Evolutionary conservation across 257 asterid genomes (phyloP).

Genomic region (Thymus quinquecostatus): DNA sequence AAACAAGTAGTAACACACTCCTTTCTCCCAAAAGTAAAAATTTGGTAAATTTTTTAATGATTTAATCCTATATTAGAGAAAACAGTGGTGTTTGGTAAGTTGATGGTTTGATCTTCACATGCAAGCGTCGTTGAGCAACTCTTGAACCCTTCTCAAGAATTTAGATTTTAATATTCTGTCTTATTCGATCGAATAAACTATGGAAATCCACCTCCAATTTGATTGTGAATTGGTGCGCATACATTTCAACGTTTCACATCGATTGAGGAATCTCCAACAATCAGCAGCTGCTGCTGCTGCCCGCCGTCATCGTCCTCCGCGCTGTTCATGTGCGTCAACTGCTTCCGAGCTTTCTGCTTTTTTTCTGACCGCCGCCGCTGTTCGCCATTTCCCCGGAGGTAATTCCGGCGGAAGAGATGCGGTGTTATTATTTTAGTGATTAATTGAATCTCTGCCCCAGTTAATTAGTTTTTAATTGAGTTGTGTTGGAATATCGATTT

Average conservation of each 20-base stretch:
- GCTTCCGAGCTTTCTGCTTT: not conserved
- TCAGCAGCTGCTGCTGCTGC: conserved; percentile 2
- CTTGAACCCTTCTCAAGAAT: not conserved
- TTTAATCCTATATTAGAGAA: no score
- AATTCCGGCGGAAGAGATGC: not conserved
- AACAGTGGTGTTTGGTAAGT: no score
- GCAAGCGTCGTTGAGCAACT: not conserved
- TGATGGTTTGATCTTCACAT: no score
- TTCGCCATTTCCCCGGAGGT: conserved; percentile 10
- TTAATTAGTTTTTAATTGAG: not conserved
- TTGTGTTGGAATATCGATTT: not conserved
- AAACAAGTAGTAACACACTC: no score
- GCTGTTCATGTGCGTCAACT: conserved; percentile 31
- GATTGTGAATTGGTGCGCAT: not conserved
- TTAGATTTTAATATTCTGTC: not conserved
- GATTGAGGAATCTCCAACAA: not conserved
- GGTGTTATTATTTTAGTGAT: not conserved
- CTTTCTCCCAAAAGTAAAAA: no score
- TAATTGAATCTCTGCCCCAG: not conserved
- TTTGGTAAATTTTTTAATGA: no score
- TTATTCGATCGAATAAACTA: not conserved
- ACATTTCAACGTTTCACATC: conserved; percentile 4
- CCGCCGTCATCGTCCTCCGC: conserved; percentile 10
- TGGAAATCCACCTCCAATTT: not conserved
- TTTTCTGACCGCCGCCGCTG: not conserved